These are phyloP conservation scores for Cerrena zonata DNA, from an alignment of 1,284 basidiomycete species.

Conservation along the genomic window DNA sequence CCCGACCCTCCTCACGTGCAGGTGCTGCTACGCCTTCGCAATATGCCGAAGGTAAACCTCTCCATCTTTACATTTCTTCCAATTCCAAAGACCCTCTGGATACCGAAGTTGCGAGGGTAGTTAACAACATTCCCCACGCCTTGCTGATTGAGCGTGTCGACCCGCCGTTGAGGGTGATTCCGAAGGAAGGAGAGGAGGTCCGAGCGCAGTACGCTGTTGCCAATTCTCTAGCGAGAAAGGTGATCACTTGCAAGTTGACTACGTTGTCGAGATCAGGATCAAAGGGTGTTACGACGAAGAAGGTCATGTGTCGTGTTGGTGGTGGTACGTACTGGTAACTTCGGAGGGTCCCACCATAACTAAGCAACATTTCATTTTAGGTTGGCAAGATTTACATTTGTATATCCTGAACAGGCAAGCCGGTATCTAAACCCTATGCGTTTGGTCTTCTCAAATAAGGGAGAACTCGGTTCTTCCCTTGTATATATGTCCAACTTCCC, in stretches of 20 bases:
- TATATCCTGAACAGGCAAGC: constrained; percentile 68
- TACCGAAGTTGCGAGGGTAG: constrained; percentile 67
- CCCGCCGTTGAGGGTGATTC: constrained; percentile 58
- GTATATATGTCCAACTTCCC: neutral
- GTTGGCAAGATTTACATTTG: constrained; percentile 81
- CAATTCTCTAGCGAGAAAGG: constrained; percentile 62
- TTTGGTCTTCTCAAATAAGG: too few species aligned
- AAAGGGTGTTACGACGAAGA: constrained; percentile 54
- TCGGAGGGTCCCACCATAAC: constrained; percentile 7
- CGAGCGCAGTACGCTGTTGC: constrained; percentile 79
- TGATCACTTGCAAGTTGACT: constrained; percentile 75
- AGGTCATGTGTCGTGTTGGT: constrained; percentile 82
- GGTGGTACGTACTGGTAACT: constrained; percentile 52
- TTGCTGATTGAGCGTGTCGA: constrained; percentile 76
- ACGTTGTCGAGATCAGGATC: constrained; percentile 61
- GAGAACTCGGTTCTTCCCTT: neutral
- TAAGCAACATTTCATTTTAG: constrained; percentile 31
- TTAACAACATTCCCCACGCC: constrained; percentile 71
- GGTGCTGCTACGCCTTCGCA: constrained; percentile 54
- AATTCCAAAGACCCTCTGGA: constrained; percentile 79
- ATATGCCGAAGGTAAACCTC: constrained; percentile 38
- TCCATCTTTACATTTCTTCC: constrained; percentile 61
- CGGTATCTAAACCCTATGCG: constrained; percentile 18
- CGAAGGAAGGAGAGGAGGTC: constrained; percentile 72
- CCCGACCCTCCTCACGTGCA: constrained; percentile 60